Evolutionary conservation across 345 rosid species (phyloP), one percentile per base, ranked within the genome.

Genomic region (Eucalyptus albens): DNA sequence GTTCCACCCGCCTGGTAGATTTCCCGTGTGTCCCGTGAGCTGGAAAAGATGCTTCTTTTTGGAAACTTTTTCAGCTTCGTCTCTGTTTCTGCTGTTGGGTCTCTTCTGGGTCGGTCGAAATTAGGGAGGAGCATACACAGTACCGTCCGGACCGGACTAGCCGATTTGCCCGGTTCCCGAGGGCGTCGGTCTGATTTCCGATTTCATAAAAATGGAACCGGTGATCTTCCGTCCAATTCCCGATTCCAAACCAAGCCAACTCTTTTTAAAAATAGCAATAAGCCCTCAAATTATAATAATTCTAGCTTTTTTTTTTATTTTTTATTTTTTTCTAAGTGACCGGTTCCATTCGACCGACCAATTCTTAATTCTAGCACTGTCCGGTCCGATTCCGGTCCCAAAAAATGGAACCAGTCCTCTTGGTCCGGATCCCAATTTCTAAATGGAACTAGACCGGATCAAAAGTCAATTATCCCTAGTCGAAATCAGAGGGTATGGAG

Each of bases 331-430:
- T 7, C 24, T 19, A 53, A 8, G 5, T 19, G 59, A 8, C 0
- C 26, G 0, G 2, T 53, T 53, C 4, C 55, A 16, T 51, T 17
- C 1, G 2, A 51, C 2, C 1, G 9, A 17, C 0, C 4, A 3
- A 6, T 51, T 17, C 56, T 51, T 0, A 1, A 19, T 19, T 17
- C 24, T 53, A 4, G 59, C 0, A 53, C 10, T 19, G 0, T 53
- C 0, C 0, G 0, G 2, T 53, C 24, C 0, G 11, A 8, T 53
- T 53, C 26, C 0, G 11, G 0, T 53, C 59, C 24, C 24, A 53
- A 53, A 53, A 19, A 53, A 19, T 53, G 26, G 9, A 53, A 53
- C 56, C 56, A 19, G 56, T 53, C 56, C 56, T 7, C 22, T 6
- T 51, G 56, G 2, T 51, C 4, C 0, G 2, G 11, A 19, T 53